Conservation (phyloP, 106 monocot species). For the Platanthera guangdongensis region DNA sequence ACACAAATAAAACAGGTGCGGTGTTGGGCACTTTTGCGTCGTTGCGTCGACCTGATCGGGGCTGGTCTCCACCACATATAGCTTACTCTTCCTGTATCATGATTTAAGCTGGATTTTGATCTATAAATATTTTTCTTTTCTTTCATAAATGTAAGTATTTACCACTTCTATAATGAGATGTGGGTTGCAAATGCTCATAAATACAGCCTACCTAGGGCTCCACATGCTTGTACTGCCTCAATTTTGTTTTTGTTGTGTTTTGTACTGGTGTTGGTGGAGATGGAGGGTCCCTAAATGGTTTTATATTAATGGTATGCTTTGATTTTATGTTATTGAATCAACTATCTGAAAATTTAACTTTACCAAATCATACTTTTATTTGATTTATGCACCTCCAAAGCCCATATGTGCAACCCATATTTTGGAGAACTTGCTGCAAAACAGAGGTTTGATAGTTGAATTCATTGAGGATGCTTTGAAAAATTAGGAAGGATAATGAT, state of each 20-base stretch:
- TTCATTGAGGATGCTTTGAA: neutral
- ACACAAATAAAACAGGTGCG: too few relatives aligned
- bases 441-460: neutral
- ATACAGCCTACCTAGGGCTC: neutral
- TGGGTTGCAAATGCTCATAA: neutral
- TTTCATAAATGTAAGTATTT: neutral
- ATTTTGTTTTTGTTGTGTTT: neutral
- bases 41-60: too few relatives aligned
- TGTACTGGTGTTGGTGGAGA: neutral
- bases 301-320: neutral
- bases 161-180: neutral
- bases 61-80: too few relatives aligned
- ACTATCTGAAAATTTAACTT: too few relatives aligned
- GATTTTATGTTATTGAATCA: neutral
- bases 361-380: too few relatives aligned
- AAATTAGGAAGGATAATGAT: neutral
- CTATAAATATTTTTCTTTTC: neutral
- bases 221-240: neutral
- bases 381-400: too few relatives aligned
- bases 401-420: too few relatives aligned
- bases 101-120: neutral
- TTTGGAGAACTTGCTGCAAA: too few relatives aligned
- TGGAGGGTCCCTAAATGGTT: neutral
- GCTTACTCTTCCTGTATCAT: neutral
- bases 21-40: too few relatives aligned